phyloP scores from a whole-genome alignment of 2,329 filamentous ascomycete genomes.

The Paraphaeosphaeria minitans region DNA sequence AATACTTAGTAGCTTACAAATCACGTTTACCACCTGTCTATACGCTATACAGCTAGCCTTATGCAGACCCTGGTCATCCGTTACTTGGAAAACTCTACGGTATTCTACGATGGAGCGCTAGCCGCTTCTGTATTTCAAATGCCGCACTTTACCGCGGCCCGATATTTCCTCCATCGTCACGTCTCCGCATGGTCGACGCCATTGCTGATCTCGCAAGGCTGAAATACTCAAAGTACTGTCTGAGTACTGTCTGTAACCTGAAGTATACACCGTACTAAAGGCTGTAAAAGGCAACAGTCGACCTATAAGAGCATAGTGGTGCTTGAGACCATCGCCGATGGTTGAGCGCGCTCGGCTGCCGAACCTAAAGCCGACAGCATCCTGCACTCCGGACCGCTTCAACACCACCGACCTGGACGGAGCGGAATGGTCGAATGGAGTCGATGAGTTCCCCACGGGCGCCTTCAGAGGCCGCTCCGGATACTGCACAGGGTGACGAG shows the following conservation, averaged over 20 bases:
- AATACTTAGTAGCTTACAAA: too few relatives aligned
- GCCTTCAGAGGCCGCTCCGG: conserved; percentile 13
- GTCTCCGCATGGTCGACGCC: conserved; percentile 4
- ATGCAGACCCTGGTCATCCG: too few relatives aligned
- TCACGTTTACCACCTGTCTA: too few relatives aligned
- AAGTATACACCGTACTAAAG: background rate
- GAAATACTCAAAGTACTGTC: too few relatives aligned
- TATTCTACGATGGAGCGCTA: background rate
- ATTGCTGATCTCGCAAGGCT: background rate
- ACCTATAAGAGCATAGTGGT: background rate
- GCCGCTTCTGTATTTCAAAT: conserved; percentile 3
- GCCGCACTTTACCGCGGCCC: conserved; percentile 1
- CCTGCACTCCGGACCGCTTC: conserved; percentile 15
- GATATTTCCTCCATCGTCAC: background rate
- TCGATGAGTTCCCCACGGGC: conserved; percentile 18
- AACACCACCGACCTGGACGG: conserved; percentile 9
- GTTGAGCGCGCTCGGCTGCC: conserved; percentile 6
- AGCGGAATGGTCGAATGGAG: conserved; percentile 27
- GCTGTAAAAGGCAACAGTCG: background rate
- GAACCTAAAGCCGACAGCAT: conserved; percentile 12
- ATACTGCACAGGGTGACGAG: conserved; percentile 15
- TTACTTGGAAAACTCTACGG: too few relatives aligned
- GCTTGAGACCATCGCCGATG: conserved; percentile 2
- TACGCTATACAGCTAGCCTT: too few relatives aligned
- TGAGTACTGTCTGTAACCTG: background rate